Evolutionary conservation across 495 filamentous ascomycete genomes (phyloP), one percentile per base, ranked within the genome.

Genomic region (Aspergillus baeticus): DNA sequence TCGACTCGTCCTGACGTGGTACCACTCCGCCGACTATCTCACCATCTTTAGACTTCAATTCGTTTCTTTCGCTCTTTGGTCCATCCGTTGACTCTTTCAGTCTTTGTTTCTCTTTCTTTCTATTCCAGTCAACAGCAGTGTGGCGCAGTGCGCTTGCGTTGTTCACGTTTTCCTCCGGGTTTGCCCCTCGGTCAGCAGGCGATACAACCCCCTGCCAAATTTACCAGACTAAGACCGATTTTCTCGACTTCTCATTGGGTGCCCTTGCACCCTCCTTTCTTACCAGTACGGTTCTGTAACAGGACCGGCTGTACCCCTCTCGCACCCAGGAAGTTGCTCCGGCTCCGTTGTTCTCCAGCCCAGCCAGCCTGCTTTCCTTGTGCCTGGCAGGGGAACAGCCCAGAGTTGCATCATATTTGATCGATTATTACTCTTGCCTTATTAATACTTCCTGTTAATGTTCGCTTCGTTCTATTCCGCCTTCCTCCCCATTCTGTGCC

Each of bases 131-230:
- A 29, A 39, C 34, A 51, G 36, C 34, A 51, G 36, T 42, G 49
- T 52, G 49, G 49, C 49, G 49, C 49, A 52, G 49, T 52, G 8
- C 36, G 13, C 23, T 42, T 31, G 14, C 15, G 46, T 51, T 38
- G 34, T 51, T 37, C 46, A 23, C 1, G 1, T 21, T 38, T n/a
- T n/a, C 10, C 15, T 47, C 36, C 22, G 2, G 34, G 33, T 18
- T 52, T 42, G 49, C 49, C 49, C 49, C 49, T 52, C 48, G 20
- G 48, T 51, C 49, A 52, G 49, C 49, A 52, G 13, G 35, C 35
- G 13, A 11, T 5, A 37, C 35, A 5, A 17, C 6, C n/a, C n/a
- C 20, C 20, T 43, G 26, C 26, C 26, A 29, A 8, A 29, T 4
- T 29, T 29, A 29, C 26, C 26, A 8, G 4, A 8, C 26, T 8